Conservation (phyloP, 2,329 filamentous ascomycete species). For the Xylariaceae sp. region DNA sequence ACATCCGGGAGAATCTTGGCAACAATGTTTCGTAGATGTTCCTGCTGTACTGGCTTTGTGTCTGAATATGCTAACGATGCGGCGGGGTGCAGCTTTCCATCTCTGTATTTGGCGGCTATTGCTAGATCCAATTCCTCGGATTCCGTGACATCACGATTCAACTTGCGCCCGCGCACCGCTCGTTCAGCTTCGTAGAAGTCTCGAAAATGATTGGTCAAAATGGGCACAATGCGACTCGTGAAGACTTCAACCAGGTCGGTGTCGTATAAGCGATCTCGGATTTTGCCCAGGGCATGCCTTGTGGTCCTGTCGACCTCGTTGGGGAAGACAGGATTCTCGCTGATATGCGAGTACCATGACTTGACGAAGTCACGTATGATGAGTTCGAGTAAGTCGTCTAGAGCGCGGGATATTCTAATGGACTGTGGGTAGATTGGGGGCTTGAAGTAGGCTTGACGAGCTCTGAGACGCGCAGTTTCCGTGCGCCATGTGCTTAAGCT, state of each 20-base stretch:
- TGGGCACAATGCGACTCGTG: slow-evolving; percentile 78
- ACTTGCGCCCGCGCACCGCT: slow-evolving; percentile 77
- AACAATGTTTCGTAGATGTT: slow-evolving; percentile 76
- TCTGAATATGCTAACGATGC: slow-evolving; percentile 80
- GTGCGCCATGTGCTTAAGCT: slow-evolving; percentile 60
- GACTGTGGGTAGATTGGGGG: slow-evolving; percentile 71
- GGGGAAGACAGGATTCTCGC: slow-evolving; percentile 70
- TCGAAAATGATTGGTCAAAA: slow-evolving; percentile 81
- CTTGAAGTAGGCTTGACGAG: slow-evolving; percentile 62
- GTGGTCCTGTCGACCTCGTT: slow-evolving; percentile 83
- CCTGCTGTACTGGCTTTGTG: slow-evolving; percentile 79
- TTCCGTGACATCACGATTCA: slow-evolving; percentile 88
- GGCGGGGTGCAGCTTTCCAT: slow-evolving; percentile 84
- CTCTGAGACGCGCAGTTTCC: slow-evolving; percentile 64
- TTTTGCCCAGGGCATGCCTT: slow-evolving; percentile 63
- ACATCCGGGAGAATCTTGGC: slow-evolving; percentile 68
- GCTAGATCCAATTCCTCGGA: slow-evolving; percentile 93
- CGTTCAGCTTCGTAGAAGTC: slow-evolving; percentile 91
- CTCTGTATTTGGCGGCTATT: slow-evolving; percentile 88
- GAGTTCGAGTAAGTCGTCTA: slow-evolving; percentile 74
- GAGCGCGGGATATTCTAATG: slow-evolving; percentile 69
- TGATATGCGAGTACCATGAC: slow-evolving; percentile 87
- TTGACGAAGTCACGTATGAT: slow-evolving; percentile 80
- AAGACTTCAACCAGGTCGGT: slow-evolving; percentile 81
- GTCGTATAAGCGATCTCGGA: slow-evolving; percentile 67